These are phyloP conservation scores for Kwoniella bestiolae DNA, from an alignment of 768 basidiomycete species.

Conservation along the genomic window DNA sequence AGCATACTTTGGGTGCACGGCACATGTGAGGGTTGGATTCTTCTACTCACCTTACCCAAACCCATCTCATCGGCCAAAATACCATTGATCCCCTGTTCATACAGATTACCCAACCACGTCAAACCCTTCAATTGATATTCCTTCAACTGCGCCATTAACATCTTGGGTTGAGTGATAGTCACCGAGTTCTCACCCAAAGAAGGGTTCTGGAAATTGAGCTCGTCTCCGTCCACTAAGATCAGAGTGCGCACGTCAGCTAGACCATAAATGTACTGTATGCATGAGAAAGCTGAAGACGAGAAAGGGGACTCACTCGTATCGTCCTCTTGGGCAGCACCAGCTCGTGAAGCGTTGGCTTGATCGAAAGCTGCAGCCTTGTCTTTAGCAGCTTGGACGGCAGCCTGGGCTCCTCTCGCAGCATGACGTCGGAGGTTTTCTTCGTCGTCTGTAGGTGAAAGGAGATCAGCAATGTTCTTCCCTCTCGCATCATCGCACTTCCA, in stretches of 20 bases:
- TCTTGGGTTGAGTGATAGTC: conserved; percentile 87
- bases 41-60: conserved; percentile 58
- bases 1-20: no score
- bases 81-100: conserved; percentile 99
- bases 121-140: conserved; percentile 98
- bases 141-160: conserved; percentile 95
- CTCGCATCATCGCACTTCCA: no score
- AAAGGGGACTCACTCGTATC: conserved; percentile 60
- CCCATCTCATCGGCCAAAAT: conserved; percentile 99
- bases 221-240: conserved; percentile 63
- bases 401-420: conserved; percentile 85
- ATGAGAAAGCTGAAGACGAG: neutral
- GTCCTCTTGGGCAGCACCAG: conserved; percentile 63
- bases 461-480: neutral
- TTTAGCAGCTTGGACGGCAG: conserved; percentile 77
- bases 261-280: neutral
- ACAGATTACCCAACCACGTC: conserved; percentile 95
- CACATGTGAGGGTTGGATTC: no score
- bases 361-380: conserved; percentile 85
- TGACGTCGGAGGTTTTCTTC: conserved; percentile 81
- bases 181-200: conserved; percentile 81
- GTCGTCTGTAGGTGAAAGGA: conserved; percentile 67
- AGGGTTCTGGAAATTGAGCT: conserved; percentile 99
- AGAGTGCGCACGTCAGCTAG: neutral
- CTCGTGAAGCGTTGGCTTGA: conserved; percentile 76